A percentile compares a stretch with the other conserved stretches of the same genome.
These are phyloP conservation scores for Nannochloris sp. DNA, from an alignment of 139 green algal species.

Conservation along the genomic window DNA sequence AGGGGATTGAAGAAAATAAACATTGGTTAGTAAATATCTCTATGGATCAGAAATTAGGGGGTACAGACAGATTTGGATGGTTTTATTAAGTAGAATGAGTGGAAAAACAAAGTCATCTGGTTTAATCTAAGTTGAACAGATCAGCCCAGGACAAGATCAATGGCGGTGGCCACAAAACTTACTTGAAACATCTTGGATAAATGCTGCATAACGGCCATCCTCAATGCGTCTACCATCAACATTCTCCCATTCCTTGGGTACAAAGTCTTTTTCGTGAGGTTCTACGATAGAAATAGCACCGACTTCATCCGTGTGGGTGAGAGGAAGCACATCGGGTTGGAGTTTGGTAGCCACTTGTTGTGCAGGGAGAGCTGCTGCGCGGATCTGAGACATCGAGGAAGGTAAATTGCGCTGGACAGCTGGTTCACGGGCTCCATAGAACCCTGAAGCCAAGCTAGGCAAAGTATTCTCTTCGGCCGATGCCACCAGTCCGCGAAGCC, in stretches of 20 bases:
- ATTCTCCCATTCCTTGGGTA: slow-evolving; percentile 42
- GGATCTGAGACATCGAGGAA: background rate
- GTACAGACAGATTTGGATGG: background rate
- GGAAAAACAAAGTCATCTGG: too few species aligned
- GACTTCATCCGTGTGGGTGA: slow-evolving; percentile 18
- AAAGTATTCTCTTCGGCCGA: background rate
- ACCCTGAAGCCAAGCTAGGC: background rate
- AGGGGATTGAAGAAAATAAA: background rate
- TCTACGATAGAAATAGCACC: slow-evolving; percentile 27
- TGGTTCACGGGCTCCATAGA: background rate
- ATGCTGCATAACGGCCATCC: slow-evolving; percentile 83
- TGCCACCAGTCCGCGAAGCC: background rate
- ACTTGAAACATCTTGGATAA: slow-evolving; percentile 68
- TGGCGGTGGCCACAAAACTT: background rate
- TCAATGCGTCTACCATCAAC: slow-evolving; percentile 71
- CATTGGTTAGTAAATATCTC: background rate
- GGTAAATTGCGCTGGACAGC: background rate
- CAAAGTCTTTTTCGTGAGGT: slow-evolving; percentile 8
- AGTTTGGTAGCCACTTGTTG: slow-evolving; percentile 6
- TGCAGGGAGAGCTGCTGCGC: background rate
- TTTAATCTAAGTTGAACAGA: too few species aligned
- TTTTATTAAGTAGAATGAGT: background rate
- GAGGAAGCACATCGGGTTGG: slow-evolving; percentile 9
- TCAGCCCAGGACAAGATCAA: too few species aligned
- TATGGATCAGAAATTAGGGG: background rate